Conservation (phyloP, 306 rosid species). For the Citrullus mucosospermus region DNA sequence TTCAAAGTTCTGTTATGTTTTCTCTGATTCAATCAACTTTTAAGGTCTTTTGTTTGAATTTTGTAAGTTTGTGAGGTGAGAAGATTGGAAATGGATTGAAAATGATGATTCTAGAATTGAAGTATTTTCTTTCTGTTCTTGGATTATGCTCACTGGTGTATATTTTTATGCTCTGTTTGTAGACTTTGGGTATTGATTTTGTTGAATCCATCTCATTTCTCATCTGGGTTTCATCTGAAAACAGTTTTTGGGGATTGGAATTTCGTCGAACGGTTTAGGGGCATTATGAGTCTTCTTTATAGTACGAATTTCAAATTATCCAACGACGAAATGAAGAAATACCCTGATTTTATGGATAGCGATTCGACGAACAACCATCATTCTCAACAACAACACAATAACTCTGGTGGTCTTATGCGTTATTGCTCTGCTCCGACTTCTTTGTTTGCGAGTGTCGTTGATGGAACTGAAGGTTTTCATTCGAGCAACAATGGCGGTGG, state of each 20-base stretch:
- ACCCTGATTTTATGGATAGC: slow-evolving; percentile 40
- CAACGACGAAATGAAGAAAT: slow-evolving; percentile 34
- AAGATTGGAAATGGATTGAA: neutral
- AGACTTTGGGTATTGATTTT: slow-evolving; percentile 7
- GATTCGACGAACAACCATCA: slow-evolving; percentile 15
- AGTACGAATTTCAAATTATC: slow-evolving; percentile 24
- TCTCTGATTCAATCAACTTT: neutral
- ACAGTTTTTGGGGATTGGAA: neutral
- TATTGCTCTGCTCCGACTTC: slow-evolving; percentile 56
- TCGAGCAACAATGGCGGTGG: slow-evolving; percentile 25
- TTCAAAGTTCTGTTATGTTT: neutral
- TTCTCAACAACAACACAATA: slow-evolving; percentile 25
- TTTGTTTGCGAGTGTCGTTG: slow-evolving; percentile 21
- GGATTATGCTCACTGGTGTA: neutral
- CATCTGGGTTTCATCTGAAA: neutral
- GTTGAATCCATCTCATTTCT: neutral
- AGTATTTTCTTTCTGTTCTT: neutral
- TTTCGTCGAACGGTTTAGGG: neutral
- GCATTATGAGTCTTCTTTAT: slow-evolving; percentile 42
- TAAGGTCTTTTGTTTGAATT: neutral
- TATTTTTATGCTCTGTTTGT: neutral
- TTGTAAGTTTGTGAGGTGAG: neutral
- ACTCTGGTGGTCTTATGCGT: slow-evolving; percentile 29
- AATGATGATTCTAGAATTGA: neutral
- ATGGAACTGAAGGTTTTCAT: slow-evolving; percentile 11